Conservation (phyloP, 805 yeast species). For the Candida hispaniensis region DNA sequence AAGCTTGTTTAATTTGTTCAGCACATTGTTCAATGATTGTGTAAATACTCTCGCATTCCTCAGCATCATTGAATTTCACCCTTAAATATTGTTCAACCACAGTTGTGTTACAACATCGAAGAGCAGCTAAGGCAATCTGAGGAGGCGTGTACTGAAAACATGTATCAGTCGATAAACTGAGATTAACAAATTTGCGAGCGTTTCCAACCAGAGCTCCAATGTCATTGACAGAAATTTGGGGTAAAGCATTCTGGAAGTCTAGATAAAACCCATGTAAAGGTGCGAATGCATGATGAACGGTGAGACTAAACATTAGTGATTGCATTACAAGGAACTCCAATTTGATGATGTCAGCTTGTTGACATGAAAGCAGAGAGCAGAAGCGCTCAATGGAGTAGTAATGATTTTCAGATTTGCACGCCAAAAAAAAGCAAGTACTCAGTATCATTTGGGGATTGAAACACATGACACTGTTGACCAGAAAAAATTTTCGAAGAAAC, state of each 20-base stretch:
- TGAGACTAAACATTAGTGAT: slow-evolving; percentile 63
- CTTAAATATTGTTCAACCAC: slow-evolving; percentile 57
- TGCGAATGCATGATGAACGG: slow-evolving; percentile 80
- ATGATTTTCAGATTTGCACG: slow-evolving; percentile 86
- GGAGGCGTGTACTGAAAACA: slow-evolving; percentile 81
- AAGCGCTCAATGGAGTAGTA: slow-evolving; percentile 79
- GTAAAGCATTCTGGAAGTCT: slow-evolving; percentile 61
- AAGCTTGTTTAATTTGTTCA: slow-evolving; percentile 19
- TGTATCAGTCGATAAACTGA: slow-evolving; percentile 66
- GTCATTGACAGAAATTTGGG: slow-evolving; percentile 32
- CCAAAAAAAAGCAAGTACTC: slow-evolving; percentile 72
- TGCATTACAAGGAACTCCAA: slow-evolving; percentile 71
- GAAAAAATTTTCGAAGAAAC: slow-evolving; percentile 70
- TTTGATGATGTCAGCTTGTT: slow-evolving; percentile 54
- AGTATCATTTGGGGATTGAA: slow-evolving; percentile 76
- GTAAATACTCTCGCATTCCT: slow-evolving; percentile 14
- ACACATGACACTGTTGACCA: slow-evolving; percentile 74
- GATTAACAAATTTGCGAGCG: slow-evolving; percentile 55
- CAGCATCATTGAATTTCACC: slow-evolving; percentile 40
- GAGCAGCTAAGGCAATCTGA: slow-evolving; percentile 84
- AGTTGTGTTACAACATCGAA: slow-evolving; percentile 54
- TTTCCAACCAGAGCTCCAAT: slow-evolving; percentile 62
- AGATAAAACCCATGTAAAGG: slow-evolving; percentile 92
- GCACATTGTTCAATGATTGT: slow-evolving; percentile 25
- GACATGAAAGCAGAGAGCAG: slow-evolving; percentile 41